Conservation (phyloP, 2,329 filamentous ascomycete genomes). For the Exophiala alcalophila region DNA sequence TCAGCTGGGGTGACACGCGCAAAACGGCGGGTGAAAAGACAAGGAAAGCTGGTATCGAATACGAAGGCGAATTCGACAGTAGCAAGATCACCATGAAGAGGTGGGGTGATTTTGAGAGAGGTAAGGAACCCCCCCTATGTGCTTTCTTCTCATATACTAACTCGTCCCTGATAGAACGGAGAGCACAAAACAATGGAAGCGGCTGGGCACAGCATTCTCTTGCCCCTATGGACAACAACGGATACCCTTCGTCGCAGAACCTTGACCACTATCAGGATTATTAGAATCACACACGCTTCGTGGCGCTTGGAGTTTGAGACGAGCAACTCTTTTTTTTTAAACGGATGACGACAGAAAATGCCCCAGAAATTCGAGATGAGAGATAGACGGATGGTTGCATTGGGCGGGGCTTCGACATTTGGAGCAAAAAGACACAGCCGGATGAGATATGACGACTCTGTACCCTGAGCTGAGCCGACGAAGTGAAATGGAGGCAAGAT, state of each 20-base stretch:
- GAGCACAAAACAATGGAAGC: slow-evolving; percentile 20
- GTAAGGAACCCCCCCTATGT: slow-evolving; percentile 38
- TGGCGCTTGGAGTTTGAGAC: no score
- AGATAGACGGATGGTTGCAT: no score
- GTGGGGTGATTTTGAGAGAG: slow-evolving; percentile 93
- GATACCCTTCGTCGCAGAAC: slow-evolving; percentile 11
- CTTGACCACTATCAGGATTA: slow-evolving; percentile 17
- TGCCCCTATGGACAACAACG: slow-evolving; percentile 10
- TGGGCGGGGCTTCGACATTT: no score
- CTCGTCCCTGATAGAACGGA: slow-evolving; percentile 14
- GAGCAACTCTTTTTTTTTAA: no score
- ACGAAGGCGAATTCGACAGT: slow-evolving; percentile 94
- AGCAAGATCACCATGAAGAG: slow-evolving; percentile 99
- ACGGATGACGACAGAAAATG: no score
- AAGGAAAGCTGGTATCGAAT: slow-evolving; percentile 81
- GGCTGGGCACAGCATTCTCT: slow-evolving; percentile 18
- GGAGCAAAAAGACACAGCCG: no score
- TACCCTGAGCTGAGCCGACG: no score
- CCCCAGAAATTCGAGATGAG: no score
- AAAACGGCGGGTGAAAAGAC: slow-evolving; percentile 89
- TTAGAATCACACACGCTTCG: no score
- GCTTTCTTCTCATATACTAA: slow-evolving; percentile 1
- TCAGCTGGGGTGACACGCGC: slow-evolving; percentile 96
- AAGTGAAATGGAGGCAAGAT: no score
- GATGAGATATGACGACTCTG: no score